Percentiles rank a stretch among this genome's conserved stretches.
These are phyloP conservation scores for Lecanicillium sp. DNA, from an alignment of 2,329 filamentous ascomycete genomes.

Conservation along the genomic window DNA sequence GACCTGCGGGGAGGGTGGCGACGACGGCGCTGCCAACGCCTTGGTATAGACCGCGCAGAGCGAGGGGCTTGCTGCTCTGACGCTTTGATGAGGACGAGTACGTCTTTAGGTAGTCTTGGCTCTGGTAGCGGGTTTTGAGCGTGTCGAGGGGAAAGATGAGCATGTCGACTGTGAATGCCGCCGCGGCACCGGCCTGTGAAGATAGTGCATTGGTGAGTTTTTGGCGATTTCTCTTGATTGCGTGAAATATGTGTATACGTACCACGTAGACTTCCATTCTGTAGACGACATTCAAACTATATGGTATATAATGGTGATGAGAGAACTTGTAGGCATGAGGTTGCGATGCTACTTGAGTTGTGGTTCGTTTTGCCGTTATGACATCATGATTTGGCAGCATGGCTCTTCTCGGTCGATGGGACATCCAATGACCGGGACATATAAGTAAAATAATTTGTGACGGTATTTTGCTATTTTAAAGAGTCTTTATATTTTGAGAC, in stretches of 20 bases:
- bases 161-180: constrained; percentile 79
- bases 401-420: too few relatives aligned
- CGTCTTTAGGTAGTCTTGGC: constrained; percentile 61
- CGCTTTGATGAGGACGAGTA: constrained; percentile 56
- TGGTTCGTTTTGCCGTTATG: too few relatives aligned
- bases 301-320: too few relatives aligned
- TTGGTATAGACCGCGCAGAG: constrained; percentile 72
- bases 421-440: too few relatives aligned
- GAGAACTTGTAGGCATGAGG: too few relatives aligned
- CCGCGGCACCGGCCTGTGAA: constrained; percentile 68
- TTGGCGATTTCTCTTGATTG: not conserved
- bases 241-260: constrained; percentile 4
- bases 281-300: not conserved
- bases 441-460: too few relatives aligned
- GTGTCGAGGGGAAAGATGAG: constrained; percentile 85
- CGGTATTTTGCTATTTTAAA: too few relatives aligned
- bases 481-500: too few relatives aligned
- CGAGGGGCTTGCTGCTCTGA: constrained; percentile 43
- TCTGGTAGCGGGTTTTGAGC: constrained; percentile 79
- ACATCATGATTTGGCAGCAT: too few relatives aligned
- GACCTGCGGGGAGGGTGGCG: constrained; percentile 80
- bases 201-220: not conserved
- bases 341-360: too few relatives aligned
- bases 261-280: constrained; percentile 26
- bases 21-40: constrained; percentile 79